Conservation (phyloP, 352 stramenopile species). For the Phytophthora cajani region DNA sequence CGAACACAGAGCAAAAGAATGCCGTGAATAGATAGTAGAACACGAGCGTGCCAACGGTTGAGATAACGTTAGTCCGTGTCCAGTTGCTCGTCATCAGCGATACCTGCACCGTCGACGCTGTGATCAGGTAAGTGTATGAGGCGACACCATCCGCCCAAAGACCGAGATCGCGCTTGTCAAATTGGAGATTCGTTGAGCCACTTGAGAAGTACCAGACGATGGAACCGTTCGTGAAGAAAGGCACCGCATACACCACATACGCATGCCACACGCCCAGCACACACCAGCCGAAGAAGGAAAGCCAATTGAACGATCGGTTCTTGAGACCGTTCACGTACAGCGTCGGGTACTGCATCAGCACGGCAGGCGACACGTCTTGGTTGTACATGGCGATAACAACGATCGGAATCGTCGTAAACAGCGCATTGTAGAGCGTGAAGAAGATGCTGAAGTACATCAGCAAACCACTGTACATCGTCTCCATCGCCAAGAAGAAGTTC, state of each 20-base stretch:
- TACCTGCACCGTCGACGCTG: slow-evolving; percentile 85
- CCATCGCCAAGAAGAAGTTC: slow-evolving; percentile 85
- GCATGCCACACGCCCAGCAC: slow-evolving; percentile 86
- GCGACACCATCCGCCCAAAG: slow-evolving; percentile 84
- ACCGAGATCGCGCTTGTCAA: slow-evolving; percentile 74
- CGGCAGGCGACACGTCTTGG: slow-evolving; percentile 86
- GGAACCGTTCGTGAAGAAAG: slow-evolving; percentile 87
- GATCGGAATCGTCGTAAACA: slow-evolving; percentile 91
- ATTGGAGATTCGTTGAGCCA: slow-evolving; percentile 54
- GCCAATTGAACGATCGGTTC: slow-evolving; percentile 91
- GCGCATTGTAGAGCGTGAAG: slow-evolving; percentile 91
- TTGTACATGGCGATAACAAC: slow-evolving; percentile 93
- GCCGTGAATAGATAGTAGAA: slow-evolving; percentile 89
- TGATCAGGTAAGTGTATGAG: slow-evolving; percentile 89
- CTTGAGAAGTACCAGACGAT: slow-evolving; percentile 86
- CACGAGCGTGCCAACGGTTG: slow-evolving; percentile 80
- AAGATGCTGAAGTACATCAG: slow-evolving; percentile 92
- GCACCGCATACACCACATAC: slow-evolving; percentile 86
- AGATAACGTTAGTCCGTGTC: slow-evolving; percentile 75
- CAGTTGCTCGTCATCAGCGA: slow-evolving; percentile 91
- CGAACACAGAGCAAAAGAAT: slow-evolving; percentile 84
- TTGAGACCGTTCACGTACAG: slow-evolving; percentile 90
- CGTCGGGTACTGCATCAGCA: slow-evolving; percentile 91
- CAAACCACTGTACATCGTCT: slow-evolving; percentile 89
- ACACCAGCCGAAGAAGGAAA: slow-evolving; percentile 90